Evolutionary conservation across 2,329 filamentous ascomycete species (phyloP).

Genomic region (Colletotrichum karsti): DNA sequence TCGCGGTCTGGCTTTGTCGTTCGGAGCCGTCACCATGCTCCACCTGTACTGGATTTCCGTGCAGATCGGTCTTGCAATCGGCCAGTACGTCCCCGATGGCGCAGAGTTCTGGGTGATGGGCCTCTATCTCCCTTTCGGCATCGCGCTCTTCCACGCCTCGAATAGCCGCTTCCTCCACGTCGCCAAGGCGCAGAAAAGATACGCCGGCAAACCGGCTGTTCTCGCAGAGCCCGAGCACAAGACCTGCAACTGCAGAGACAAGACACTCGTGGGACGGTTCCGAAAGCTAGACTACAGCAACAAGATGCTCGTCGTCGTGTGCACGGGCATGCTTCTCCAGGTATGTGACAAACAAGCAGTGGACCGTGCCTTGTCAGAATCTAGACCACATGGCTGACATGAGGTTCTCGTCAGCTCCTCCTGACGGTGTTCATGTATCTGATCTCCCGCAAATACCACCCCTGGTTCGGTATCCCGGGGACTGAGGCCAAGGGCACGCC

Average conservation of each 20-base stretch:
- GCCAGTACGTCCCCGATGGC: conserved; percentile 54
- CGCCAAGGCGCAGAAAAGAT: conserved; percentile 58
- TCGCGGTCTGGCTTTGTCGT: conserved; percentile 35
- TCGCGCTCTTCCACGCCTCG: conserved; percentile 72
- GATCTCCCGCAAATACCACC: conserved; percentile 72
- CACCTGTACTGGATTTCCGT: conserved; percentile 53
- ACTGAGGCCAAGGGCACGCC: conserved; percentile 67
- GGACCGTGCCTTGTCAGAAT: conserved; percentile 4
- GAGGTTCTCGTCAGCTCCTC: conserved; percentile 53
- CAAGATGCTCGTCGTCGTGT: conserved; percentile 59
- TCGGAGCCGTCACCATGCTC: conserved; percentile 45
- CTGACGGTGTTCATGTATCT: conserved; percentile 68
- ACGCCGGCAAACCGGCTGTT: conserved; percentile 26
- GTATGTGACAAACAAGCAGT: conserved; percentile 45
- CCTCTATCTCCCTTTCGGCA: conserved; percentile 69
- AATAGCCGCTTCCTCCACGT: conserved; percentile 69
- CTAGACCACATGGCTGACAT: conserved; percentile 22
- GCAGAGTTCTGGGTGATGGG: conserved; percentile 75
- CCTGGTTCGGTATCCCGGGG: conserved; percentile 66
- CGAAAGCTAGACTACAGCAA: conserved; percentile 53
- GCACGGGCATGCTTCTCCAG: conserved; percentile 63
- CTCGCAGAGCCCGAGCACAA: conserved; percentile 26
- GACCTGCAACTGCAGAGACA: conserved; percentile 22
- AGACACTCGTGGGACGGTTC: conserved; percentile 45
- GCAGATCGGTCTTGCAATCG: conserved; percentile 47